Evolutionary conservation across 2,329 filamentous ascomycete genomes (phyloP).

Genomic region (Neonectria magnoliae): DNA sequence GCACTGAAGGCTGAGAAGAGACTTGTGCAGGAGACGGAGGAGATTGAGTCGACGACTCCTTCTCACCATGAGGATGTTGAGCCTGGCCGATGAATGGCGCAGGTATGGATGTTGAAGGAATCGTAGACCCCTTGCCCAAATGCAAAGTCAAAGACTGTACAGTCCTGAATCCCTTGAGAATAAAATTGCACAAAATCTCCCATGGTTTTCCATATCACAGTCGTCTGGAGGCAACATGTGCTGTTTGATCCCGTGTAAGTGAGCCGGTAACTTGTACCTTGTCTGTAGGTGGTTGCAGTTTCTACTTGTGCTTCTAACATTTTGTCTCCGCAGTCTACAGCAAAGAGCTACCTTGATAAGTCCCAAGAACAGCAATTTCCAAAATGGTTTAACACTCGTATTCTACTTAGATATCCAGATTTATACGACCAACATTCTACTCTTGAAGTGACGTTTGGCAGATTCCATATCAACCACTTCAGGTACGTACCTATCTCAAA

Average conservation of each 20-base stretch:
- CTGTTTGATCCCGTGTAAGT: too few species aligned
- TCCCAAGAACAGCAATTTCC: too few species aligned
- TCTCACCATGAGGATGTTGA: slow-evolving; percentile 35
- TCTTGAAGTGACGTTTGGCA: neutral
- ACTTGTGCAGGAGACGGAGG: slow-evolving; percentile 29
- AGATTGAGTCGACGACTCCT: slow-evolving; percentile 21
- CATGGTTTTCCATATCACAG: neutral
- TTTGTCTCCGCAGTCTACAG: too few species aligned
- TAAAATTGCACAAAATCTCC: neutral
- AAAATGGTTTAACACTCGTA: too few species aligned
- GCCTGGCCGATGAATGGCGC: neutral
- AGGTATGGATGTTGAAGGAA: neutral
- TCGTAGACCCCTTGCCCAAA: too few species aligned
- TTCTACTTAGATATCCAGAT: neutral
- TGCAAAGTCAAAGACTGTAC: neutral
- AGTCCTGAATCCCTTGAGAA: neutral
- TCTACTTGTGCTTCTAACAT: too few species aligned
- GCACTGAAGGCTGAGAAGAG: slow-evolving; percentile 35
- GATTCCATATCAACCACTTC: too few species aligned
- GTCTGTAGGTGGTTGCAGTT: too few species aligned
- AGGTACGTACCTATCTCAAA: neutral
- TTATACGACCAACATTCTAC: neutral
- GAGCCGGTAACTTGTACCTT: too few species aligned
- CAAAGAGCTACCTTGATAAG: too few species aligned
- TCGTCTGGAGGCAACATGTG: neutral